Evolutionary conservation across 1,139 yeast genomes (phyloP), one percentile per base, ranked within the genome.

Genomic region (Arxiozyma slooffiae): DNA sequence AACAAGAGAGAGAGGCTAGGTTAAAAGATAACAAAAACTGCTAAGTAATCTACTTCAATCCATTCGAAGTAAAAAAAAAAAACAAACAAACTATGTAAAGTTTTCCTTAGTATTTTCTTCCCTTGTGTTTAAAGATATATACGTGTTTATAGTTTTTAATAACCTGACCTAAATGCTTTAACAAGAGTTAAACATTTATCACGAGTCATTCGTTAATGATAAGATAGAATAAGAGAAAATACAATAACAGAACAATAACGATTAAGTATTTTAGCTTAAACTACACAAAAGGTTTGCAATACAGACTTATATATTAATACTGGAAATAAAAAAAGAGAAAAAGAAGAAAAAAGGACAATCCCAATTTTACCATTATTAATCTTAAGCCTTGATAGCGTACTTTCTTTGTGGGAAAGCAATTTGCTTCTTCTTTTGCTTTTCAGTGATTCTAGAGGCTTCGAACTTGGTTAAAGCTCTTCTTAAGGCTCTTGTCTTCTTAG

Each of bases 401-500:
- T 85, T 86, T 85, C 96, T 89, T 80, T 85, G 90, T 76, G 98
- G 97, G 95, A 85, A 88, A 78, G 97, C 95, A 71, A 82, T 80
- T 73, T 81, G 82, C 79, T 80, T 84, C 89, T 92, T 92, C 78
- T 81, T 82, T 71, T 90, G 89, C 81, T 87, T 89, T 69, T 77
- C 85, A 71, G 98, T 92, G 76, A 79, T 76, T 74, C 78, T 77
- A 67, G 80, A 71, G 73, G 87, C 83, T 80, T 92, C 97, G 77
- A 77, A 76, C 73, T 85, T 80, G 75, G 97, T 83, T 74, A 92
- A 83, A 75, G 84, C 82, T 83, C 98, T 88, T 86, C 99, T 90
- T 77, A 92, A 79, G 76, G 99, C 98, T 84, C 98, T 92, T 78
- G 99, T 92, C 85, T 92, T 87, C 90, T 92, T 92, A 71, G 89